Conservation (phyloP, 2,329 filamentous ascomycete species). For the Ambrosiella cleistominuta region DNA sequence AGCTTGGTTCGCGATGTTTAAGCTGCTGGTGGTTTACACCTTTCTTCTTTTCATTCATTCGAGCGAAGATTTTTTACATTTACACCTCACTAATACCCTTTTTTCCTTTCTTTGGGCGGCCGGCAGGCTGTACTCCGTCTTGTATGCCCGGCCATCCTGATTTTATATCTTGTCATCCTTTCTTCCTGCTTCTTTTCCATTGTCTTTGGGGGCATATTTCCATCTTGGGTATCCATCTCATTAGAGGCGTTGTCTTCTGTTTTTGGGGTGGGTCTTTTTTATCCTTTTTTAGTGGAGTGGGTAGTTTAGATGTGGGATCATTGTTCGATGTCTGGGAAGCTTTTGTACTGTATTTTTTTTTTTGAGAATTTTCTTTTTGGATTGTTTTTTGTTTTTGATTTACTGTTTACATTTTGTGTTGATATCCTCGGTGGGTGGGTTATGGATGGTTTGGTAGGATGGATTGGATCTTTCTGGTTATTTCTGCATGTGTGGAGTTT, state of each 20-base stretch:
- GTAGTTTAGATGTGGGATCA: too few species aligned
- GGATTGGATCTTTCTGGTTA: conserved; percentile 3
- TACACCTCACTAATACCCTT: background rate
- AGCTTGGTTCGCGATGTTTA: conserved; percentile 1
- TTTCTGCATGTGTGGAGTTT: background rate
- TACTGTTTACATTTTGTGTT: conserved; percentile 7
- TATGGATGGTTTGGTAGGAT: background rate
- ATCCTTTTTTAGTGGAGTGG: too few species aligned
- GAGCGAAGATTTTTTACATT: background rate
- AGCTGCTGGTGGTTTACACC: background rate
- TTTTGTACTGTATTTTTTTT: background rate
- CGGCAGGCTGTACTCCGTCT: background rate
- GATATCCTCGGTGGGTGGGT: conserved; percentile 1
- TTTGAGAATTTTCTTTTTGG: background rate
- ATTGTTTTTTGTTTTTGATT: conserved; percentile 1
- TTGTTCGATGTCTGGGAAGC: background rate
- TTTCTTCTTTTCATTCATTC: background rate
- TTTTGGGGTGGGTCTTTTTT: too few species aligned
- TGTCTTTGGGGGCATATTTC: too few species aligned
- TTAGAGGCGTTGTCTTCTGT: too few species aligned
- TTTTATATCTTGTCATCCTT: background rate
- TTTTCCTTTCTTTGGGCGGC: background rate
- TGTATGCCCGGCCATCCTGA: background rate
- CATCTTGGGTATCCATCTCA: too few species aligned
- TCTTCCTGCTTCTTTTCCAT: too few species aligned